These are phyloP conservation scores for Fusarium albidum DNA, from an alignment of 2,329 filamentous ascomycete genomes.

Conservation along the genomic window DNA sequence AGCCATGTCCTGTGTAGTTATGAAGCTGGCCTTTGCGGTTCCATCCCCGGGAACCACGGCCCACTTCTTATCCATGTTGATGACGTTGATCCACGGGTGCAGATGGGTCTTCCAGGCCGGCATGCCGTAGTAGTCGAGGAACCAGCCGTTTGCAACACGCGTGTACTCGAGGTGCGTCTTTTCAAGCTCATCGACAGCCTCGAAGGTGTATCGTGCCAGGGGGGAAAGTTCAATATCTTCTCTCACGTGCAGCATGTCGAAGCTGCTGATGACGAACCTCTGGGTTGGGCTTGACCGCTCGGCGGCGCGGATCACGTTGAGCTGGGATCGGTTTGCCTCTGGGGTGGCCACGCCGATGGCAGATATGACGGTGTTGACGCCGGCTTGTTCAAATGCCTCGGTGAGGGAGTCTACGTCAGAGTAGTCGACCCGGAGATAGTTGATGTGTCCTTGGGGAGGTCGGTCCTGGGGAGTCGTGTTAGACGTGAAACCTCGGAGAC, in stretches of 20 bases:
- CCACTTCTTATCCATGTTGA: conserved; percentile 37
- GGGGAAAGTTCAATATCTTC: conserved; percentile 31
- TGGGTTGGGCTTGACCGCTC: conserved; percentile 3
- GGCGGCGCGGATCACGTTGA: conserved; percentile 27
- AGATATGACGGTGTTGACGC: conserved; percentile 26
- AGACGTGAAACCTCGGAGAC: background rate
- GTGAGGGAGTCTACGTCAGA: background rate
- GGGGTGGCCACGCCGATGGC: conserved; percentile 30
- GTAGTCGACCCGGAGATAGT: conserved; percentile 27
- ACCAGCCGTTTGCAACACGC: conserved; percentile 33
- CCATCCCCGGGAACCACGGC: conserved; percentile 28
- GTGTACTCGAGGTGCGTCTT: conserved; percentile 21
- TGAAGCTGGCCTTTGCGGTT: conserved; percentile 20
- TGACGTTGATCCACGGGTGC: conserved; percentile 35
- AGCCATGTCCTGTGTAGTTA: conserved; percentile 34
- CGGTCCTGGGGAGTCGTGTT: background rate
- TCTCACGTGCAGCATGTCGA: conserved; percentile 31
- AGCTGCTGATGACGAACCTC: conserved; percentile 35
- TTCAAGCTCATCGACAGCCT: conserved; percentile 28
- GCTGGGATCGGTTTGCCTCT: conserved; percentile 28
- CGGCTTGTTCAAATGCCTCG: conserved; percentile 3
- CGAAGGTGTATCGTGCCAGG: conserved; percentile 33
- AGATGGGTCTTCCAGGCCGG: conserved; percentile 31
- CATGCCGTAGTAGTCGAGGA: conserved; percentile 41
- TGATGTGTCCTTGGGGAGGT: background rate